Percentiles rank a stretch among this genome's conserved stretches.
These are phyloP conservation scores for Xylariaceae sp. DNA, from an alignment of 2,329 filamentous ascomycete genomes.

Conservation along the genomic window DNA sequence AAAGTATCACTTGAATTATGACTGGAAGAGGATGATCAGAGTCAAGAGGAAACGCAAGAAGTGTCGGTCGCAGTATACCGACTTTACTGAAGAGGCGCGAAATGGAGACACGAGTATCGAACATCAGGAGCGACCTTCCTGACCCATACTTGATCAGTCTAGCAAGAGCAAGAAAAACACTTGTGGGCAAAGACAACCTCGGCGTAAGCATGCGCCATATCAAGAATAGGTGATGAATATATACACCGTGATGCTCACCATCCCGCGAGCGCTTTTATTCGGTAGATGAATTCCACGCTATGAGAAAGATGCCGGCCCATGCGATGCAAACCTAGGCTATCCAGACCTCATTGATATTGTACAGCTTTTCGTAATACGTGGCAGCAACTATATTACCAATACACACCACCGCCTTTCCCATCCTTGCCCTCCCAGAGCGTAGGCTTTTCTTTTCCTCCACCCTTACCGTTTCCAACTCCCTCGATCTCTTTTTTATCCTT, in stretches of 20 bases:
- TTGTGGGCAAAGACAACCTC: neutral
- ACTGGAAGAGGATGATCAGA: neutral
- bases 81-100: neutral
- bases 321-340: neutral
- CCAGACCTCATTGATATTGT: neutral
- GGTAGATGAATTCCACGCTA: neutral
- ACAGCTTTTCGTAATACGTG: neutral
- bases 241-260: neutral
- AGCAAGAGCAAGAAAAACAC: neutral
- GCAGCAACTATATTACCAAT: conserved; percentile 43
- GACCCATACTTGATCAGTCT: neutral
- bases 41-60: neutral
- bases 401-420: conserved; percentile 47
- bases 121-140: neutral
- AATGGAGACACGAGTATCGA: neutral
- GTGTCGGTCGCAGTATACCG: neutral
- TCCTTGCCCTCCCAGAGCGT: conserved; percentile 49
- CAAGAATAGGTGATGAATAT: neutral
- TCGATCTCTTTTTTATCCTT: conserved; percentile 43
- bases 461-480: conserved; percentile 40
- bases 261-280: neutral
- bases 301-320: neutral
- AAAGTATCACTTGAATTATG: neutral
- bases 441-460: conserved; percentile 5
- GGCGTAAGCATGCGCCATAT: neutral